Conservation (phyloP, 345 rosid species). For the Brassica incana region DNA sequence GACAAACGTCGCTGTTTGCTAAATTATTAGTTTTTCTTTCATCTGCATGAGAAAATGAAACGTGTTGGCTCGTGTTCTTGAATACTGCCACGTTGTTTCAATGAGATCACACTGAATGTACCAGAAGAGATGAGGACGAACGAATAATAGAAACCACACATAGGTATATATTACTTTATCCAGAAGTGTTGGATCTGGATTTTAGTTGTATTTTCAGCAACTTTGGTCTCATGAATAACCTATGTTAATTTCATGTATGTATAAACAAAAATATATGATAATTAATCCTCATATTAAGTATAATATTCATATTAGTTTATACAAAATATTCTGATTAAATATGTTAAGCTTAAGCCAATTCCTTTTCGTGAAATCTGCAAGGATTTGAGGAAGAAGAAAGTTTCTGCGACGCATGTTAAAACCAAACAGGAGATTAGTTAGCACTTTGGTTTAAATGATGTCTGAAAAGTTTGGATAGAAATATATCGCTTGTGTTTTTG, state of each 20-base stretch:
- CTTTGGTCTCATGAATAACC: not conserved
- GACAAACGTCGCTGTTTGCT: constrained; percentile 10
- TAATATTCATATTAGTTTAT: too few relatives aligned
- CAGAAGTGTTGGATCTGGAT: constrained; percentile 24
- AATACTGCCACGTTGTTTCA: constrained; percentile 35
- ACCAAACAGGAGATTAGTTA: too few relatives aligned
- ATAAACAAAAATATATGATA: not conserved
- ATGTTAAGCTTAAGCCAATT: too few relatives aligned
- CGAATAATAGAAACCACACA: not conserved
- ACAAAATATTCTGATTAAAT: too few relatives aligned
- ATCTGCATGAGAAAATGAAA: constrained; percentile 32
- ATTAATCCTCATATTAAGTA: too few relatives aligned
- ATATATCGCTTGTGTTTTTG: too few relatives aligned
- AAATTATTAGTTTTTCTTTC: not conserved
- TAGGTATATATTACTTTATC: not conserved
- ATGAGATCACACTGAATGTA: constrained; percentile 26
- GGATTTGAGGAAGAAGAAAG: too few relatives aligned
- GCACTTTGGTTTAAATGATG: too few relatives aligned
- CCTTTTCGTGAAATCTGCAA: too few relatives aligned
- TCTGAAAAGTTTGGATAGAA: too few relatives aligned
- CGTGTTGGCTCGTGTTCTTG: constrained; percentile 29
- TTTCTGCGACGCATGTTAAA: too few relatives aligned
- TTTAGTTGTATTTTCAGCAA: not conserved
- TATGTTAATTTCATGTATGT: not conserved
- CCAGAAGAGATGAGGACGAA: constrained; percentile 1